Evolutionary conservation across 2,329 filamentous ascomycete genomes (phyloP), one percentile per base, ranked within the genome.

Genomic region (Penicillium sp.): DNA sequence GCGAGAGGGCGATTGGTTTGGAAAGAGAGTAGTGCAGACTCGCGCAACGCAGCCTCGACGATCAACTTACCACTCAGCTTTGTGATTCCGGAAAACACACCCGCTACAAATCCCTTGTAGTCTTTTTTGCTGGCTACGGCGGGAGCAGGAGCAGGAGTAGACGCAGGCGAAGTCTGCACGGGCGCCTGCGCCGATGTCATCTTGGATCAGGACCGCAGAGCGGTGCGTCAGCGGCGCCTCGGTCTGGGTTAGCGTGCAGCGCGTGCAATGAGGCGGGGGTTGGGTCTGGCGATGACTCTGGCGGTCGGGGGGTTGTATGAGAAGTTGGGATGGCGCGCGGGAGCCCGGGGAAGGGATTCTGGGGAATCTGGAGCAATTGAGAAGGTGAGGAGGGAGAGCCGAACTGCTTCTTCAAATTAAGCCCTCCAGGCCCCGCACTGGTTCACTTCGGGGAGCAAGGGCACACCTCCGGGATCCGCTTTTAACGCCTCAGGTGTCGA

Each of bases 81-180:
- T 54, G 92, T 87, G 67, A 97, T 88, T 21, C 94, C 94, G 33
- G 91, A 96, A 71, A 97, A 97, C 6, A 97, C 86, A n/a, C 94
- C 94, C 1, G 91, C 94, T 24, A 97, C 91, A 71, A 97, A 99
- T n/a, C 93, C 94, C 68, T 91, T 92, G 80, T 97, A 97, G 71
- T 90, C 88, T 63, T 68, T 72, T 56, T 68, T 73, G 4, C 60
- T 58, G 14, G 52, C 31, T 40, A 51, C 29, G 37, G 59, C 51
- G 3, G 58, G 46, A 5, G 58, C 51, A 34, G 64, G 54, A 42
- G 59, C 51, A 3, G 58, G 46, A 5, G 58, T 49, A 34, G 64
- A 55, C 28, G 60, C 52, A 21, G 31, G 23, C 9, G 48, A 18
- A 19, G 51, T 42, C 21, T 55, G 28, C 42, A 60, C 23, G 40